Conservation (phyloP, 805 yeast genomes). For the Candida sanyiensis region DNA sequence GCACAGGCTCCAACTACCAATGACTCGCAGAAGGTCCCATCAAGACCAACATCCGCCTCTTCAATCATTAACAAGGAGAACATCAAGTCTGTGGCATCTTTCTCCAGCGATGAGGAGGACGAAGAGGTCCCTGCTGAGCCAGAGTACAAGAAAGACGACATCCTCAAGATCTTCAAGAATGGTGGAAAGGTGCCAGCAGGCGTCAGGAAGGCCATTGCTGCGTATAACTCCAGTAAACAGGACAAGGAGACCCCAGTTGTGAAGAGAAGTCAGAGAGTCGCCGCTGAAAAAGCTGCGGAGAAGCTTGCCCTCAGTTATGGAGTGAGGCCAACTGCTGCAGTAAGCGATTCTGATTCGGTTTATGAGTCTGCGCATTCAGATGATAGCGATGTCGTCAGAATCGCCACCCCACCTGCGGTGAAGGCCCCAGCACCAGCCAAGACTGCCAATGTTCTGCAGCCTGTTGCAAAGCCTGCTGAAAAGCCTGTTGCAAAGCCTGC, state of each 20-base stretch:
- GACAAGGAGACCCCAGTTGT: neutral
- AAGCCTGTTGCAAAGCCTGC: too few species aligned
- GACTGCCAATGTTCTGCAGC: too few species aligned
- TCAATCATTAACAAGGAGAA: slow-evolving; percentile 5
- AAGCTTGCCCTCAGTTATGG: slow-evolving; percentile 3
- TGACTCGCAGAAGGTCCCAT: neutral
- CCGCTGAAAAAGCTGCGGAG: slow-evolving; percentile 11
- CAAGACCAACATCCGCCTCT: slow-evolving; percentile 3
- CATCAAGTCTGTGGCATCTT: slow-evolving; percentile 12
- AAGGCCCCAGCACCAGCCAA: neutral
- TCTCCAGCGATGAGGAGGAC: slow-evolving; percentile 23
- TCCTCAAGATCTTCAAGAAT: slow-evolving; percentile 13
- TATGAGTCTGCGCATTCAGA: too few species aligned
- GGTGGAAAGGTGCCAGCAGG: slow-evolving; percentile 16
- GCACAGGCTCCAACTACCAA: neutral
- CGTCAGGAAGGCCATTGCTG: slow-evolving; percentile 8
- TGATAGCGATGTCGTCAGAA: too few species aligned
- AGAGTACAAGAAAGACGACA: slow-evolving; percentile 18
- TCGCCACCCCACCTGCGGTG: neutral
- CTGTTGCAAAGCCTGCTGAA: neutral
- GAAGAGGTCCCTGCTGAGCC: slow-evolving; percentile 17
- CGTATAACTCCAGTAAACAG: neutral
- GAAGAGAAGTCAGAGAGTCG: slow-evolving; percentile 8
- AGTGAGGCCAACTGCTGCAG: neutral
- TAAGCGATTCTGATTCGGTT: neutral